phyloP scores from a whole-genome alignment of 169 alveolate genomes.

The Cryptosporidium tyzzeri region DNA sequence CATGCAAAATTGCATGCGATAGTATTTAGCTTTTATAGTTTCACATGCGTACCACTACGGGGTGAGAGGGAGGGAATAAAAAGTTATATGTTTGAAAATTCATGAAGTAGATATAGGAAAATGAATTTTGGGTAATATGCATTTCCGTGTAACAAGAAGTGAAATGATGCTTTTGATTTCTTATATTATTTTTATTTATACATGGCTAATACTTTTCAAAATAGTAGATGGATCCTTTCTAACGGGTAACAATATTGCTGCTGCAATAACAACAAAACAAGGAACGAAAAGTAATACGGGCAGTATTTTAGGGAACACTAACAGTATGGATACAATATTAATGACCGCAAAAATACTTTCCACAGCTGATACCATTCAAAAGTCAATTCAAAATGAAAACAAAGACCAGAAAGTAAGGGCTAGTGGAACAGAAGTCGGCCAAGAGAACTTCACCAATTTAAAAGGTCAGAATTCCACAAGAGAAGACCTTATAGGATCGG shows the following conservation, averaged over 20 bases:
- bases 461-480: slow-evolving; percentile 3
- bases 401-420: not conserved
- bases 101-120: not conserved
- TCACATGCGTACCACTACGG: not conserved
- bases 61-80: slow-evolving; percentile 5
- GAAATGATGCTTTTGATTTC: not conserved
- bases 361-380: slow-evolving; percentile 62
- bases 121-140: not conserved
- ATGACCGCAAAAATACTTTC: slow-evolving; percentile 72
- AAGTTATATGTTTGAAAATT: slow-evolving; percentile 25
- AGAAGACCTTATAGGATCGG: not conserved
- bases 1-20: not conserved
- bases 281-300: not conserved
- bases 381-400: slow-evolving; percentile 29
- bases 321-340: slow-evolving; percentile 40
- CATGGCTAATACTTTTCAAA: not conserved
- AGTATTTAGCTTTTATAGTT: not conserved
- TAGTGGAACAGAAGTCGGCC: not conserved
- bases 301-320: not conserved
- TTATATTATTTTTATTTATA: not conserved
- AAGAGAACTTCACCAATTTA: not conserved
- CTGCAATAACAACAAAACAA: not conserved
- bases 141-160: not conserved
- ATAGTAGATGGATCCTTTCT: not conserved
- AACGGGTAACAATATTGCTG: not conserved